Conservation (phyloP, 768 basidiomycete genomes). For the Rhodotorula toruloides region DNA sequence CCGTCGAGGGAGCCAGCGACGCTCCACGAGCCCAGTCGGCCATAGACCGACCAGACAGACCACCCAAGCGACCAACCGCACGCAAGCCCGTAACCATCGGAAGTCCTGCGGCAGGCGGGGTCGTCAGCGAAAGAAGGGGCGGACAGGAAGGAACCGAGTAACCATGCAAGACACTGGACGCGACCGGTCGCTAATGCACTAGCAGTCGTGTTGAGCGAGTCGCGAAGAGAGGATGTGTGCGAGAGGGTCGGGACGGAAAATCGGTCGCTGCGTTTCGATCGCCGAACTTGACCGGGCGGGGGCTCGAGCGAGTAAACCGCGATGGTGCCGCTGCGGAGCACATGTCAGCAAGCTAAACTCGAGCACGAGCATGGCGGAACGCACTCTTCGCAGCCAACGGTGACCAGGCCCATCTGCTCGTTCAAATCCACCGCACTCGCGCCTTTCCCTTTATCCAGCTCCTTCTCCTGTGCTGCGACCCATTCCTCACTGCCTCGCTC, state of each 20-base stretch:
- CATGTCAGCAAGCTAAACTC: no score
- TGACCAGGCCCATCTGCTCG: conserved; percentile 22
- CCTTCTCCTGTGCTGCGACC: conserved; percentile 14
- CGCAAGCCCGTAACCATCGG: conserved; percentile 89
- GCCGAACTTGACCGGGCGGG: background rate
- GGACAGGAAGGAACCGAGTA: background rate
- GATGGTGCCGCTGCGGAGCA: conserved; percentile 24
- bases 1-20: conserved; percentile 64
- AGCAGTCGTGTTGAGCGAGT: conserved; percentile 36
- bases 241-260: conserved; percentile 23
- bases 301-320: conserved; percentile 24
- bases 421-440: conserved; percentile 16
- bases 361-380: background rate
- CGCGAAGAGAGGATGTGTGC: conserved; percentile 39
- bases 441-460: conserved; percentile 22
- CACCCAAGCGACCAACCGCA: conserved; percentile 87
- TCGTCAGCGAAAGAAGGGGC: background rate
- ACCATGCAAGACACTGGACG: conserved; percentile 5
- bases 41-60: conserved; percentile 84
- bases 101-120: conserved; percentile 51
- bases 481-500: background rate
- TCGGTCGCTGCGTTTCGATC: background rate
- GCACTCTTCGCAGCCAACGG: conserved; percentile 36
- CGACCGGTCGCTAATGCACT: conserved; percentile 28
- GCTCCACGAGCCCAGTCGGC: conserved; percentile 73